Percentiles rank a stretch among this genome's conserved stretches.
Evolutionary conservation across 805 yeast species (phyloP).

Genomic region (Metschnikowia cerradonensis): DNA sequence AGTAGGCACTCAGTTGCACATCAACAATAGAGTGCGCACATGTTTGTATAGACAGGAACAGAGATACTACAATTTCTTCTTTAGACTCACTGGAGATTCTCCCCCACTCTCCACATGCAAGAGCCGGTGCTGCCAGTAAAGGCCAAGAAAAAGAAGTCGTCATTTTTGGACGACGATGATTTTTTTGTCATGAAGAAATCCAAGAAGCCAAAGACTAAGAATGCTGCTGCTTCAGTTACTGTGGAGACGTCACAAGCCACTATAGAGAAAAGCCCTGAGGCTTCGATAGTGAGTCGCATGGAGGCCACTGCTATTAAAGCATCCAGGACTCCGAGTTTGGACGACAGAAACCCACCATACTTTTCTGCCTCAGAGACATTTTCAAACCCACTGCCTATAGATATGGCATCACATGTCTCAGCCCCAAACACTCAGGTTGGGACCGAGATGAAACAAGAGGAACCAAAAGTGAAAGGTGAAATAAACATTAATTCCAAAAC

Average conservation of each 20-base stretch:
- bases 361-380: constrained; percentile 10
- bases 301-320: background rate
- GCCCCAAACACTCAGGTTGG: background rate
- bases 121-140: constrained; percentile 2
- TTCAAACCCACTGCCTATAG: background rate
- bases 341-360: background rate
- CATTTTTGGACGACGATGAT: constrained; percentile 24
- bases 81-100: background rate
- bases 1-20: background rate
- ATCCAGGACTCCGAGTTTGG: background rate
- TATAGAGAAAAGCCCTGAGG: background rate
- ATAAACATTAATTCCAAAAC: background rate
- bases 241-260: background rate
- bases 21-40: background rate
- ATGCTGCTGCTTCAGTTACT: background rate
- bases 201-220: constrained; percentile 10
- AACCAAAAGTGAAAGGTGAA: no score
- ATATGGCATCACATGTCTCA: background rate
- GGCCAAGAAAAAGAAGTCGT: constrained; percentile 11
- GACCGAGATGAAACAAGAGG: background rate
- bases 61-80: background rate
- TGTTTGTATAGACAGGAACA: background rate
- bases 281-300: no score
- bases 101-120: background rate
- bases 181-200: constrained; percentile 25